A percentile compares a stretch with the other conserved stretches of the same genome.
These are phyloP conservation scores for Omphalea diandra DNA, from an alignment of 441 rosid genomes.

Conservation along the genomic window DNA sequence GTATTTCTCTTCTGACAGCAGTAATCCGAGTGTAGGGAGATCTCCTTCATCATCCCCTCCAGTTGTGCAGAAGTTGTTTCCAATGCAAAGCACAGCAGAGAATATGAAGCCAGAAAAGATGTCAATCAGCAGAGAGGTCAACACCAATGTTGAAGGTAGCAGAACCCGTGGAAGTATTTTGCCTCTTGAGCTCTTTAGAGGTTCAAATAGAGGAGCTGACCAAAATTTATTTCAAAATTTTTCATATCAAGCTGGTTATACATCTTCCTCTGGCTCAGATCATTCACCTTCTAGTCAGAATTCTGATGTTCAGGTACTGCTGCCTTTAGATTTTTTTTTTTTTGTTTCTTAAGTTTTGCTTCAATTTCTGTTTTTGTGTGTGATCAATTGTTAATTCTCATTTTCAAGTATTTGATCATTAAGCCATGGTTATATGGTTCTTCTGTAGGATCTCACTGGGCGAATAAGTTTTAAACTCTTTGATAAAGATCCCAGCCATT, in stretches of 20 bases:
- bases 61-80: slow-evolving; percentile 65
- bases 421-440: slow-evolving; percentile 19
- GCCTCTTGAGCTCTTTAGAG: slow-evolving; percentile 78
- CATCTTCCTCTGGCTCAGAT: slow-evolving; percentile 90
- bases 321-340: not conserved
- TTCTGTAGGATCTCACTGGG: slow-evolving; percentile 68
- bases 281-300: slow-evolving; percentile 79
- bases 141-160: slow-evolving; percentile 40
- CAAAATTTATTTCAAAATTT: slow-evolving; percentile 48
- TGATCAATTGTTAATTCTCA: not conserved
- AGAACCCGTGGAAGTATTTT: slow-evolving; percentile 34
- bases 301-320: slow-evolving; percentile 73
- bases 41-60: slow-evolving; percentile 80
- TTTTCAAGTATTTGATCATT: not conserved
- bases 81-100: slow-evolving; percentile 62
- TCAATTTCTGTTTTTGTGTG: not conserved
- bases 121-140: slow-evolving; percentile 36
- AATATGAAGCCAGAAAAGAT: slow-evolving; percentile 50
- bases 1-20: slow-evolving; percentile 88
- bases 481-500: slow-evolving; percentile 87
- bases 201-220: slow-evolving; percentile 43
- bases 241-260: slow-evolving; percentile 61
- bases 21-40: slow-evolving; percentile 70
- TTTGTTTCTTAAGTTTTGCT: not conserved
- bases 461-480: slow-evolving; percentile 77